Evolutionary conservation across 169 alveolate species (phyloP), one percentile per base, ranked within the genome.

Genomic region (Cryptosporidium felis): DNA sequence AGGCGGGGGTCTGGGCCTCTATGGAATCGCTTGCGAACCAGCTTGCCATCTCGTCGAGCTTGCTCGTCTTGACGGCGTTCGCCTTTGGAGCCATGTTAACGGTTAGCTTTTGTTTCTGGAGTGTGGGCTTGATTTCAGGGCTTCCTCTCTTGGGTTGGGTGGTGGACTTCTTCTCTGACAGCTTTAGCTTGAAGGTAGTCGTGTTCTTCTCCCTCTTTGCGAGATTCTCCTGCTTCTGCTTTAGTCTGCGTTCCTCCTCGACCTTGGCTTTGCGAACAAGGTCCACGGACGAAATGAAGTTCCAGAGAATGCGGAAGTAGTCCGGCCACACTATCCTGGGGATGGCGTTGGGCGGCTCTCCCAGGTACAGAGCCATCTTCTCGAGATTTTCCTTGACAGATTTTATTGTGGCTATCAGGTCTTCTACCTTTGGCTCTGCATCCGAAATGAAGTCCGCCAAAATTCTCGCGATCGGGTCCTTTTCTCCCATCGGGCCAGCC

Each of bases 341-440:
- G 32, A 93, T 92, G 61, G 94, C 96, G 81, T 93, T 93, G 53
- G 92, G 95, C 30, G 94, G 92, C 60, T 92, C 94, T 38, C 97
- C 97, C 62, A 91, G 49, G 81, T 91, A 94, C 18, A 89, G 65
- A 23, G 91, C 94, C 47, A 92, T 89, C 56, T 93, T 95, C 49
- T 90, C 89, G 59, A 92, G 91, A 62, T 80, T 67, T 14, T 62
- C 60, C 88, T 92, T 91, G 14, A 92, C 93, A 34, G 62, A 81
- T 67, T 80, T 90, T 89, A 59, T 65, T 26, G 90, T 92, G 6
- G 89, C 80, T 40, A 58, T 66, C 41, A 91, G 80, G 34, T 58
- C 89, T 16, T 80, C 80, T 14, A 91, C 90, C 80, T 79, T 91
- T 47, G 94, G 94, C 80, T 91, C 93, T 12, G 92, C 93, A 62